Conservation (phyloP, 176 grass and related monocot species). For the Areca catechu region DNA sequence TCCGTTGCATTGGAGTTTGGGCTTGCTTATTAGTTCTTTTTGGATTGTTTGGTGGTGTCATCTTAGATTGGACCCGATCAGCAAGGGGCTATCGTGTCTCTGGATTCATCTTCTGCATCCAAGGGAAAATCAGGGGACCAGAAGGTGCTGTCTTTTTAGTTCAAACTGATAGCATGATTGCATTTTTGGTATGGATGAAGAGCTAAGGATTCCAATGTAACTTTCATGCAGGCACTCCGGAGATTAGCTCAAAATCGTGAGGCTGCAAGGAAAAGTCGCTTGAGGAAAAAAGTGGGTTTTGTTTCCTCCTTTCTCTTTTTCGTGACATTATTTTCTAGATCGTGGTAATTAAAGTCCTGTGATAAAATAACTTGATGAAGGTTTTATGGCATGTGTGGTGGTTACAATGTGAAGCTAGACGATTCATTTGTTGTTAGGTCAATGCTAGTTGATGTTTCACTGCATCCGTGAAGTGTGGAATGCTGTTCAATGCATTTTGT, state of each 20-base stretch:
- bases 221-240: conserved; percentile 38
- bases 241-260: conserved; percentile 90
- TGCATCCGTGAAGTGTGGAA: too few species aligned
- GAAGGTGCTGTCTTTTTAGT: conserved; percentile 31
- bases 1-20: too few species aligned
- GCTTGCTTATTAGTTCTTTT: not conserved
- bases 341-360: too few species aligned
- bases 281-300: conserved; percentile 68
- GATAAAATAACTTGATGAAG: too few species aligned
- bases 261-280: conserved; percentile 75
- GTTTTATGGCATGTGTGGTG: too few species aligned
- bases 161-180: too few species aligned
- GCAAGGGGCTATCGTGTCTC: conserved; percentile 13
- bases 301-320: not conserved
- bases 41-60: not conserved
- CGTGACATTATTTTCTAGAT: not conserved
- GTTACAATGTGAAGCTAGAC: too few species aligned
- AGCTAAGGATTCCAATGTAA: not conserved
- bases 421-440: too few species aligned
- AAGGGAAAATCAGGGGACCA: conserved; percentile 58
- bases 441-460: too few species aligned
- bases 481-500: too few species aligned
- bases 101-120: conserved; percentile 34
- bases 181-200: not conserved
- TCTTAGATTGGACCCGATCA: conserved; percentile 24